Evolutionary conservation across 176 grass and related monocot genomes (phyloP).

Genomic region (Oryza rufipogon): DNA sequence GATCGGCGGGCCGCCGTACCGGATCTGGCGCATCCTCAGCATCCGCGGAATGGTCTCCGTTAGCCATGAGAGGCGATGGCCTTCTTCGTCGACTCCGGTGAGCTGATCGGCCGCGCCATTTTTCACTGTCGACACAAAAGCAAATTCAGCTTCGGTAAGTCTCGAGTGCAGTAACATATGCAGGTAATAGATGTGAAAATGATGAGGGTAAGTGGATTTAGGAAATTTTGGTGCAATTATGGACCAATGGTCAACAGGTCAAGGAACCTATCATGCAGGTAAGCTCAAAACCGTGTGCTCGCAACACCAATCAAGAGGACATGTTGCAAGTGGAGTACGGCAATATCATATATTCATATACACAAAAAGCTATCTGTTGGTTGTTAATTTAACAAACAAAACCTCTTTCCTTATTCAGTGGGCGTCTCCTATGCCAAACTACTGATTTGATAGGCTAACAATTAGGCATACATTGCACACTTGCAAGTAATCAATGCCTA

Average conservation of each 20-base stretch:
- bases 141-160: background rate
- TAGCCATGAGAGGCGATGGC: constrained; percentile 63
- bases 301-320: constrained; percentile 3
- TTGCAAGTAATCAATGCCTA: background rate
- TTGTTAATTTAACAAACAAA: constrained; percentile 28
- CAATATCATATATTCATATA: constrained; percentile 33
- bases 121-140: background rate
- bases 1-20: constrained; percentile 69
- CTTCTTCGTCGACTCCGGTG: background rate
- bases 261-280: background rate
- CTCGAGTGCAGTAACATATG: background rate
- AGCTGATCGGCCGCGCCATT: background rate
- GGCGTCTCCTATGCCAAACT: constrained; percentile 29
- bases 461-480: background rate
- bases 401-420: constrained; percentile 33
- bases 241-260: background rate
- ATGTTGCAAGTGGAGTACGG: constrained; percentile 14
- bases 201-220: background rate
- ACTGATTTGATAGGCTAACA: constrained; percentile 16
- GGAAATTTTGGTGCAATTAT: background rate
- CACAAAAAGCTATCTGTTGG: constrained; percentile 16
- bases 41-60: constrained; percentile 60
- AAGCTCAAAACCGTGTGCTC: constrained; percentile 29
- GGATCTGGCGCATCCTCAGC: constrained; percentile 63
- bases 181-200: background rate